A percentile compares a stretch with the other conserved stretches of the same genome.
Conservation (phyloP, 441 rosid species). For the Adansonia rubrostipa region DNA sequence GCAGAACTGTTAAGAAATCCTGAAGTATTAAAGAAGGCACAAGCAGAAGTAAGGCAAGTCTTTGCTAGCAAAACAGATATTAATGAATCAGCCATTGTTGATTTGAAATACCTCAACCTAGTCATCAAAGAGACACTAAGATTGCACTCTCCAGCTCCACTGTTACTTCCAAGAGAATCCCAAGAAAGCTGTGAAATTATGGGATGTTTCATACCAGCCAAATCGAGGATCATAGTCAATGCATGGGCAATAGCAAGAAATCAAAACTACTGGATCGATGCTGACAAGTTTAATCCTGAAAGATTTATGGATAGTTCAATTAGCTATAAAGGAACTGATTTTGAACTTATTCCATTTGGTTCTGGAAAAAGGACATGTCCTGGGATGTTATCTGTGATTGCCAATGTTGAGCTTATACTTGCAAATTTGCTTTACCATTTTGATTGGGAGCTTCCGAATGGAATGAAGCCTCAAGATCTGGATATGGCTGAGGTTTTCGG, state of each 20-base stretch:
- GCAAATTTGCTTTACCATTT: conserved; percentile 40
- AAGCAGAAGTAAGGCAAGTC: conserved; percentile 32
- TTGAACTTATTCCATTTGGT: conserved; percentile 36
- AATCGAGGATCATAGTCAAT: conserved; percentile 33
- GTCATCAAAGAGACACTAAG: conserved; percentile 37
- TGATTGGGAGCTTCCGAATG: conserved; percentile 37
- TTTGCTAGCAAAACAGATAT: conserved; percentile 22
- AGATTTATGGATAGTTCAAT: conserved; percentile 31
- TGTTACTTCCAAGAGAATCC: conserved; percentile 32
- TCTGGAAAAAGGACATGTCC: conserved; percentile 41
- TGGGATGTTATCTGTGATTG: conserved; percentile 31
- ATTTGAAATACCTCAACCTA: conserved; percentile 29
- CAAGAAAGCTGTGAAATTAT: conserved; percentile 24
- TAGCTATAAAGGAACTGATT: conserved; percentile 35
- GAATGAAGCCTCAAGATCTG: conserved; percentile 30
- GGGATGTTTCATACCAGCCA: conserved; percentile 24
- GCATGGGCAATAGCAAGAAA: conserved; percentile 30
- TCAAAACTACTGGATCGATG: conserved; percentile 30
- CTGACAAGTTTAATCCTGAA: conserved; percentile 27
- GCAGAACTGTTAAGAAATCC: conserved; percentile 33
- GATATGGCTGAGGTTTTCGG: conserved; percentile 29
- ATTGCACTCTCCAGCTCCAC: conserved; percentile 23
- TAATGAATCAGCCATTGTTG: conserved; percentile 25
- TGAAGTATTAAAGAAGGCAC: conserved; percentile 29
- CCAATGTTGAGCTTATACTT: conserved; percentile 33